These are phyloP conservation scores for Phytophthora pistaciae DNA, from an alignment of 352 stramenopile genomes.

Conservation along the genomic window DNA sequence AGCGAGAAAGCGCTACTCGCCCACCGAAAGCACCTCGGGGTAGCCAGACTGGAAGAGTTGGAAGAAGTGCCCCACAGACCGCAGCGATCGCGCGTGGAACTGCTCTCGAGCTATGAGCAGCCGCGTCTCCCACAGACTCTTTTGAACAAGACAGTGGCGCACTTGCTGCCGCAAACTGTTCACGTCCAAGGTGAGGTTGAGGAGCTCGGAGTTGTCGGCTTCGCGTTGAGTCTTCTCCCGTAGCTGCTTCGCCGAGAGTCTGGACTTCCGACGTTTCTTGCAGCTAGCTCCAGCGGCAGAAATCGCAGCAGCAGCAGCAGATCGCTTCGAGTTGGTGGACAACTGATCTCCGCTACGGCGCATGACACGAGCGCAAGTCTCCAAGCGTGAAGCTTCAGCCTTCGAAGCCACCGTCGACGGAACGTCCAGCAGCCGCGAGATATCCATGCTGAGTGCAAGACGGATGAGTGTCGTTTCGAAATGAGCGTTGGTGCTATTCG, in stretches of 20 bases:
- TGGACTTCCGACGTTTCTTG: not conserved
- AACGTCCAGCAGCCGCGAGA: slow-evolving; percentile 3
- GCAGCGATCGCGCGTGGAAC: slow-evolving; percentile 24
- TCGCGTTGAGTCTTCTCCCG: slow-evolving; percentile 18
- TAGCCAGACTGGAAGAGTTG: slow-evolving; percentile 28
- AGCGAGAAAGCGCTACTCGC: slow-evolving; percentile 28
- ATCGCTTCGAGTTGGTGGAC: not conserved
- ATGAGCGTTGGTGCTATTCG: not conserved
- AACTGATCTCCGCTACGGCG: not conserved
- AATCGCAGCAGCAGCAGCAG: not conserved
- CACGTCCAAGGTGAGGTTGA: slow-evolving; percentile 36
- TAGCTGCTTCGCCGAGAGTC: not conserved
- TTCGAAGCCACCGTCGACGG: not conserved
- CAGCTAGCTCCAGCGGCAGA: not conserved
- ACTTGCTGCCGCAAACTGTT: slow-evolving; percentile 31
- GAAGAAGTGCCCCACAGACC: slow-evolving; percentile 33
- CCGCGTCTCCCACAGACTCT: slow-evolving; percentile 19
- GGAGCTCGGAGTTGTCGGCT: slow-evolving; percentile 19
- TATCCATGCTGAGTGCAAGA: not conserved
- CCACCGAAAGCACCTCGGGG: slow-evolving; percentile 4
- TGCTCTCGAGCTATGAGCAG: slow-evolving; percentile 20
- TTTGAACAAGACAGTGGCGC: slow-evolving; percentile 16
- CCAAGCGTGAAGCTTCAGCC: not conserved
- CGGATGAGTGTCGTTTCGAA: not conserved
- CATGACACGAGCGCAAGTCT: not conserved